Evolutionary conservation across 495 filamentous ascomycete genomes (phyloP).

Genomic region (Xylaria sp.): DNA sequence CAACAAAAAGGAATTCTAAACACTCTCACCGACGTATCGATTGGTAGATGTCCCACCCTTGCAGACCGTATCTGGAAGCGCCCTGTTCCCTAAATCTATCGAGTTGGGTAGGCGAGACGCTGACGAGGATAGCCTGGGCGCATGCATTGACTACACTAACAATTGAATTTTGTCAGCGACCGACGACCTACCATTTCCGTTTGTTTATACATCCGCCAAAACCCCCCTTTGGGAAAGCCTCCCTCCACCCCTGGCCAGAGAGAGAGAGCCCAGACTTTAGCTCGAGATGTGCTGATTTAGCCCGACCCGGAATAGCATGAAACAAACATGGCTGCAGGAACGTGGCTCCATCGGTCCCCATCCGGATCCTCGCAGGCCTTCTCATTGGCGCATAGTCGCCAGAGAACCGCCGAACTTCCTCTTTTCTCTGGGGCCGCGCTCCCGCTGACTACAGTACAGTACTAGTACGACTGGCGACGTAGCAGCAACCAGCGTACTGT

Average conservation of each 20-base stretch:
- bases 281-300: not conserved
- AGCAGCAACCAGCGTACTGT: not conserved
- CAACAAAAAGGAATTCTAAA: not conserved
- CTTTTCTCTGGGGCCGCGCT: conserved; percentile 33
- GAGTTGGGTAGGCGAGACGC: conserved; percentile 15
- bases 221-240: conserved; percentile 1
- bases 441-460: too few species aligned
- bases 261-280: too few species aligned
- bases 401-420: conserved; percentile 35
- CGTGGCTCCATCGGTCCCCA: conserved; percentile 13
- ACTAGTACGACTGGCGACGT: not conserved
- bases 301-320: conserved; percentile 25
- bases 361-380: not conserved
- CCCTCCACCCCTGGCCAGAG: not conserved
- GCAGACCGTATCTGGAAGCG: not conserved
- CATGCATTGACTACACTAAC: not conserved
- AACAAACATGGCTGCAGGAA: conserved; percentile 17
- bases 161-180: not conserved
- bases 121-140: conserved; percentile 9
- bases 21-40: not conserved
- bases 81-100: not conserved
- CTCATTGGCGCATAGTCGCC: conserved; percentile 36
- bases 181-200: conserved; percentile 22
- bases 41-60: not conserved
- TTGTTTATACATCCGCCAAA: not conserved